Evolutionary conservation across 2,329 filamentous ascomycete species (phyloP).

Genomic region (Fusarium liriodendri): DNA sequence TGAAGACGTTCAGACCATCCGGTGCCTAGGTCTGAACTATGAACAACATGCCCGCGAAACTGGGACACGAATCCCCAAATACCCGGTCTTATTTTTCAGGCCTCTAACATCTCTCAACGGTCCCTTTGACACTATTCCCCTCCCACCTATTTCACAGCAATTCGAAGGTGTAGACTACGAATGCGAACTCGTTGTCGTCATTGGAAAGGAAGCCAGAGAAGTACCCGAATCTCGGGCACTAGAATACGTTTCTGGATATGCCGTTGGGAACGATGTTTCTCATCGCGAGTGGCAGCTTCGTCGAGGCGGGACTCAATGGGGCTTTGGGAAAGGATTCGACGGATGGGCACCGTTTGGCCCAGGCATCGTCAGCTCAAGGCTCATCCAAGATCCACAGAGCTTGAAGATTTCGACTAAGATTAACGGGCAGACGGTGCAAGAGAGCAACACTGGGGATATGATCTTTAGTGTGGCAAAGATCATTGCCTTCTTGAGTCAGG

Average conservation of each 20-base stretch:
- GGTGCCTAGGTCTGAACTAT: neutral
- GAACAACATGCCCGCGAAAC: neutral
- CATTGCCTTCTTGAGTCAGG: neutral
- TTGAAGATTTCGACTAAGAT: neutral
- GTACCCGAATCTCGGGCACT: neutral
- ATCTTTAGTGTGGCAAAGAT: neutral
- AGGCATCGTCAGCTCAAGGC: neutral
- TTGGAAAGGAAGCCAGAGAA: neutral
- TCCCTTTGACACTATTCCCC: neutral
- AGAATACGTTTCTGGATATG: neutral
- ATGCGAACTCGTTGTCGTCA: neutral
- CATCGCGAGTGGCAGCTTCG: neutral
- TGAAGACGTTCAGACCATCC: neutral
- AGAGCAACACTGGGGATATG: neutral
- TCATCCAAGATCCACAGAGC: neutral
- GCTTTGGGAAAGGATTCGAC: neutral
- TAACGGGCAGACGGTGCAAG: neutral
- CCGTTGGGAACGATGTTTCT: neutral
- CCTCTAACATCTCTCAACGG: neutral
- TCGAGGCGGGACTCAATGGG: neutral
- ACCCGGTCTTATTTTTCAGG: neutral
- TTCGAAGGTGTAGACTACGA: neutral
- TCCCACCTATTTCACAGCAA: neutral
- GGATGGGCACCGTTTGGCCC: neutral
- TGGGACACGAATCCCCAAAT: neutral